Conservation (phyloP, 2,329 filamentous ascomycete species). For the Chaetomium globosum region DNA sequence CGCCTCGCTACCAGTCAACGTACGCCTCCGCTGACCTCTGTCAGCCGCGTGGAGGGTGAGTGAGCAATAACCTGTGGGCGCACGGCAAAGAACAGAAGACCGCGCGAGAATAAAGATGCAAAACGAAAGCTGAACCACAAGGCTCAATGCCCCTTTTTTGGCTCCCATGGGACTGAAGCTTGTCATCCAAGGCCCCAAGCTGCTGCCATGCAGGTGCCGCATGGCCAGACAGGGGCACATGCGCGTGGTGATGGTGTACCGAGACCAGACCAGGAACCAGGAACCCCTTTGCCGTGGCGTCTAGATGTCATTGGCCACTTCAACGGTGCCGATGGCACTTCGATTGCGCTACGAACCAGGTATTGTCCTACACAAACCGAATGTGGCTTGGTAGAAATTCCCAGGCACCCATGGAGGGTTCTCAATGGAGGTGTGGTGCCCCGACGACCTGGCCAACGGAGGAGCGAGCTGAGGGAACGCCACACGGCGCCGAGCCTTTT, state of each 20-base stretch:
- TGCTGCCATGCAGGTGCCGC: not conserved
- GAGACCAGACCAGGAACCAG: constrained; percentile 1
- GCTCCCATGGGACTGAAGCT: constrained; percentile 10
- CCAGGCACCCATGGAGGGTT: not conserved
- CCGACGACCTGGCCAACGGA: constrained; percentile 21
- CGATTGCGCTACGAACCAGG: not conserved
- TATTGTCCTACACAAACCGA: constrained; percentile 3
- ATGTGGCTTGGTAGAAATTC: constrained; percentile 3
- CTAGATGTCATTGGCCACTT: constrained; percentile 4
- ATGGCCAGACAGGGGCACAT: not conserved
- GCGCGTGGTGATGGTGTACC: constrained; percentile 6
- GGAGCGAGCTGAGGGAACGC: constrained; percentile 24
- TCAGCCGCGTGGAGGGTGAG: constrained; percentile 8
- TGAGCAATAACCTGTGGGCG: constrained; percentile 6
- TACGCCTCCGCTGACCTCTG: not conserved
- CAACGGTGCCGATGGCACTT: not conserved
- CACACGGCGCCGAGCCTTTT: constrained; percentile 24
- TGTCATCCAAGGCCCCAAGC: constrained; percentile 8
- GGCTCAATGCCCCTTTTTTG: constrained; percentile 22
- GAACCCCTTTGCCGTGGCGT: constrained; percentile 2
- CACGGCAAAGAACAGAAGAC: constrained; percentile 16
- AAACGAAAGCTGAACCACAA: constrained; percentile 12
- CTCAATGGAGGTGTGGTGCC: not conserved
- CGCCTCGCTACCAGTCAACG: not conserved
- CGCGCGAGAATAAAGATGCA: constrained; percentile 26